Evolutionary conservation across 495 filamentous ascomycete genomes (phyloP), one percentile per base, ranked within the genome.

Genomic region (Talaromyces thailandensis): DNA sequence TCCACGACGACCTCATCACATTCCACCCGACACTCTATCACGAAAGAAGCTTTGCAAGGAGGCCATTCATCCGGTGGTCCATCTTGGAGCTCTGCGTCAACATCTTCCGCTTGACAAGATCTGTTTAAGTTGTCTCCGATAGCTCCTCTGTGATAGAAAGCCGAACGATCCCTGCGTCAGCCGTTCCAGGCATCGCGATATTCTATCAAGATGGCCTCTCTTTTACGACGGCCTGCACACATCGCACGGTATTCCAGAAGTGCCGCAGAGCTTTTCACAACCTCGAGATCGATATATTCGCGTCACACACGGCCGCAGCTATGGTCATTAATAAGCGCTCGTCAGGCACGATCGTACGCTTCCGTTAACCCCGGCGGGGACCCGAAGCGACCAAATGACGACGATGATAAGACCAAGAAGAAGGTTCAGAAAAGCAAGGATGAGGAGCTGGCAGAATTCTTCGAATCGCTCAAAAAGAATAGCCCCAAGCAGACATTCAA

Each of bases 211-310:
- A 89, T 89, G 86, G 83, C 85, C 70, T 79, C 80, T 71, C 70
- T 88, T 67, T 76, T 89, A 64, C 84, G 86, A 68, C 84, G 83
- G 72, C 83, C 88, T 70, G 80, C 82, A 74, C 79, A 82, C 73
- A 70, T 89, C 72, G 82, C 84, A 73, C 81, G 84, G 72, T 76
- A 84, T 70, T 82, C 84, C 67, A 82, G 76, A 71, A 76, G 76
- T 63, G 80, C 79, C 64, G 66, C 83, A 64, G 75, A 79, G 62
- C 71, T 69, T 57, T 66, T 80, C 45, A 58, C 75, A 59, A 79
- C 78, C 64, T 71, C 77, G 63, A 72, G 66, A 61, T 73, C 75
- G 56, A 71, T 70, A 29, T 68, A 72, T 60, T 55, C 75, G 68
- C 69, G 66, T 68, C 56, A 70, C 61, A 61, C 74, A 56, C 67